Conservation (phyloP, 139 green algal genomes). For the Chlamydomonas asymmetrica region DNA sequence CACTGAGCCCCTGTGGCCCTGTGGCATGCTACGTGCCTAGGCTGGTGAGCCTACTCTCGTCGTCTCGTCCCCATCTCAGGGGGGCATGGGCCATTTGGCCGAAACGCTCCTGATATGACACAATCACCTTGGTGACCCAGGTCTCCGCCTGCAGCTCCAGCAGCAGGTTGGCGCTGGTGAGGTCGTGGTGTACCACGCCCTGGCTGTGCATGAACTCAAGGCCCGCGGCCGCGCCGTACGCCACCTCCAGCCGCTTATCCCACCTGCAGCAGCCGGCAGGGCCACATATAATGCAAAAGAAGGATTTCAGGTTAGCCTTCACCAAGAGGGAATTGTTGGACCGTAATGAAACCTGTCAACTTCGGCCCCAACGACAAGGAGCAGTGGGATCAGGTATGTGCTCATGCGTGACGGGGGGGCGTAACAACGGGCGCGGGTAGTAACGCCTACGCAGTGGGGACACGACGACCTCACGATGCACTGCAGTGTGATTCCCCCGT, state of each 20-base stretch:
- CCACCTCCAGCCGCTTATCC: slow-evolving; percentile 32
- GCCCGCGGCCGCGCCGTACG: slow-evolving; percentile 47
- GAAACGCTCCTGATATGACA: too few species aligned
- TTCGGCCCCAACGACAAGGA: too few species aligned
- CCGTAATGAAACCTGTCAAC: too few species aligned
- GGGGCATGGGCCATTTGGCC: not conserved
- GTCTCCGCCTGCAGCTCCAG: slow-evolving; percentile 36
- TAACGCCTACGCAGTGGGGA: too few species aligned
- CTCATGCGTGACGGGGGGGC: too few species aligned
- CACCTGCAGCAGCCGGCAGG: too few species aligned
- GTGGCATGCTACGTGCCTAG: not conserved
- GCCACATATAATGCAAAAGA: not conserved
- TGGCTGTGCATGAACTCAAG: slow-evolving; percentile 65
- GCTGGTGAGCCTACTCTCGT: not conserved
- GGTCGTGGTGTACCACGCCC: slow-evolving; percentile 53
- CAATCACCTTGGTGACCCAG: slow-evolving; percentile 48
- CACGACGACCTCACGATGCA: too few species aligned
- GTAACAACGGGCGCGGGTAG: too few species aligned
- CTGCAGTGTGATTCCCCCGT: too few species aligned
- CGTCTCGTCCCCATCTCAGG: not conserved
- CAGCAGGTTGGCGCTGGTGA: slow-evolving; percentile 70
- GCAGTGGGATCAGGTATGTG: too few species aligned
- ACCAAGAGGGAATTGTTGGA: too few species aligned
- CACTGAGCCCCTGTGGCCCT: not conserved
- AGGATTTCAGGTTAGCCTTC: not conserved